Conservation (phyloP, 2,329 filamentous ascomycete species). For the Colletotrichum chrysophilum region DNA sequence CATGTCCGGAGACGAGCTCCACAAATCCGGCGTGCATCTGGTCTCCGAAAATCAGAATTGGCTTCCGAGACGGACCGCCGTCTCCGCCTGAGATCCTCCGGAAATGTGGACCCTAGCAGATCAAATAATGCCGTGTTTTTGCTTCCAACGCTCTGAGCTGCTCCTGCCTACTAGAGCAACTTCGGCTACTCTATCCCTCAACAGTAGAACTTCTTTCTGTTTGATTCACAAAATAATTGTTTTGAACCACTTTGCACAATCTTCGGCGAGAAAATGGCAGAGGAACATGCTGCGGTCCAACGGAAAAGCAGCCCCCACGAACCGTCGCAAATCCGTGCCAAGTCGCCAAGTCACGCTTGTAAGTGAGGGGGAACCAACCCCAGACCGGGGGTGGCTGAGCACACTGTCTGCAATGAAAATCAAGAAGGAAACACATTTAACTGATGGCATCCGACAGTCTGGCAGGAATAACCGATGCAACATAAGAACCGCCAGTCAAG, state of each 20-base stretch:
- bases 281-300: neutral
- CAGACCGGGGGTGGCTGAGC: constrained; percentile 15
- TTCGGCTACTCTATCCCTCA: neutral
- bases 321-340: constrained; percentile 1
- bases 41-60: neutral
- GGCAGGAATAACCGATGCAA: constrained; percentile 12
- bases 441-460: neutral
- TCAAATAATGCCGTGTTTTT: neutral
- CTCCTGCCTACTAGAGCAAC: neutral
- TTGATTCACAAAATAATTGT: neutral
- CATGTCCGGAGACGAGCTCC: neutral
- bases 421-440: neutral
- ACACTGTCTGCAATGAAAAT: neutral
- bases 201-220: accelerated
- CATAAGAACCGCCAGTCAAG: neutral
- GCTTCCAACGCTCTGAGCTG: neutral
- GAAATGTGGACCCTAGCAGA: neutral
- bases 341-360: neutral
- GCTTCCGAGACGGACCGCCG: neutral
- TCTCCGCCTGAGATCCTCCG: neutral
- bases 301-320: constrained; percentile 5
- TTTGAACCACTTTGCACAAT: neutral
- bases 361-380: neutral
- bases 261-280: neutral
- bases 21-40: neutral